phyloP scores from a whole-genome alignment of 164 flowering plant species.

The Santalum album region DNA sequence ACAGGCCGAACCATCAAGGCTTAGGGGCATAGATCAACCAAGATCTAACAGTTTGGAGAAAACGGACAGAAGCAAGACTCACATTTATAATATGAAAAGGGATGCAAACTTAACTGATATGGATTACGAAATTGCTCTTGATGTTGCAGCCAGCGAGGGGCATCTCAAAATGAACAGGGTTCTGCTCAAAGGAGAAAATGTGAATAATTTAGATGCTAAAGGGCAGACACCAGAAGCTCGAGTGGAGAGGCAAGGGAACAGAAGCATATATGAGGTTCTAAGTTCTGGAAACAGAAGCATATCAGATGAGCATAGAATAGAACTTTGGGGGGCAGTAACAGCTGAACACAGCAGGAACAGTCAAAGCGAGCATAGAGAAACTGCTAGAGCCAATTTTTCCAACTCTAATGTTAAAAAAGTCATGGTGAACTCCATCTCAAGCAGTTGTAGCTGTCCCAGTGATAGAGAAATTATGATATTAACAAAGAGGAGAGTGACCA shows the following conservation, averaged over 20 bases:
- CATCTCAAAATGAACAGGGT: slow-evolving; percentile 35
- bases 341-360: slow-evolving; percentile 3
- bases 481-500: slow-evolving; percentile 59
- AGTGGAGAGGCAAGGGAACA: slow-evolving; percentile 32
- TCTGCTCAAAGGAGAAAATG: slow-evolving; percentile 38
- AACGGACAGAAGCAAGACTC: slow-evolving; percentile 8
- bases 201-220: slow-evolving; percentile 31
- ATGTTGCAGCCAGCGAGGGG: slow-evolving; percentile 32
- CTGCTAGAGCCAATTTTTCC: neutral
- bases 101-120: slow-evolving; percentile 14
- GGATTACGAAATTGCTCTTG: slow-evolving; percentile 36
- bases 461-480: slow-evolving; percentile 9
- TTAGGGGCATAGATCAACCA: slow-evolving; percentile 5
- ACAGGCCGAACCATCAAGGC: slow-evolving; percentile 9
- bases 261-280: slow-evolving; percentile 29
- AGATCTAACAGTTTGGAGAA: slow-evolving; percentile 11
- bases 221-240: slow-evolving; percentile 40
- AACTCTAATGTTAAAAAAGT: slow-evolving; percentile 10
- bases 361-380: slow-evolving; percentile 12
- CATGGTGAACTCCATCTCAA: slow-evolving; percentile 14
- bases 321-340: slow-evolving; percentile 20
- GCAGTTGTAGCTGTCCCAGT: slow-evolving; percentile 9
- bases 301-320: slow-evolving; percentile 31
- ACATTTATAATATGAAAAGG: slow-evolving; percentile 7
- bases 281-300: slow-evolving; percentile 23